phyloP scores from a whole-genome alignment of 1,139 yeast genomes.

The Wickerhamiella pararugosa region DNA sequence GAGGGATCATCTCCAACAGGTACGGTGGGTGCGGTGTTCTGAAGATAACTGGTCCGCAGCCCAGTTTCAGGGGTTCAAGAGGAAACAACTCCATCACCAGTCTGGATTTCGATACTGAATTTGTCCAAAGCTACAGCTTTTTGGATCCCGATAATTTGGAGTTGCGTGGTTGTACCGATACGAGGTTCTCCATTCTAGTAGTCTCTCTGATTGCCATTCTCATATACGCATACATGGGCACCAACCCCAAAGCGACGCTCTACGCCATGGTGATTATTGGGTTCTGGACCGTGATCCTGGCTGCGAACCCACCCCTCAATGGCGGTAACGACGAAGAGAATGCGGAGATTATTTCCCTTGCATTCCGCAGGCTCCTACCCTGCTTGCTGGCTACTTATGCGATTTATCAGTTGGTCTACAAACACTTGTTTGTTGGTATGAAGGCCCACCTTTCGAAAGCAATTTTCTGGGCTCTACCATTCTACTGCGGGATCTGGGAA shows the following conservation, averaged over 20 bases:
- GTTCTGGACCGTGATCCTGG: conserved; percentile 70
- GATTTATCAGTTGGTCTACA: conserved; percentile 47
- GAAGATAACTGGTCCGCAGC: conserved; percentile 41
- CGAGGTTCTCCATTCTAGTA: conserved; percentile 41
- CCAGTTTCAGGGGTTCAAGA: conserved; percentile 25
- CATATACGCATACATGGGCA: conserved; percentile 45
- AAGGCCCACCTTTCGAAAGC: conserved; percentile 34
- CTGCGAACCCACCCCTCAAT: conserved; percentile 67
- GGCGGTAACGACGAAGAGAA: conserved; percentile 35
- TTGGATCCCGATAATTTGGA: conserved; percentile 21
- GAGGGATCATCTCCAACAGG: conserved; percentile 58
- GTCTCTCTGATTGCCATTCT: conserved; percentile 39
- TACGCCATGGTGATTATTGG: conserved; percentile 57
- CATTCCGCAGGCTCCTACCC: conserved; percentile 64
- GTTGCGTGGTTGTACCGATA: conserved; percentile 46
- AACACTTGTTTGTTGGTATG: conserved; percentile 20
- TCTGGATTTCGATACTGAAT: conserved; percentile 50
- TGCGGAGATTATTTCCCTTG: conserved; percentile 50
- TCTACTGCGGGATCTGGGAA: conserved; percentile 76
- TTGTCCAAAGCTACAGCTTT: conserved; percentile 60
- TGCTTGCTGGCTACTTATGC: conserved; percentile 54
- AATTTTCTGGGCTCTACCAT: conserved; percentile 60
- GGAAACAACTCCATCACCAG: conserved; percentile 38
- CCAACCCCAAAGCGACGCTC: conserved; percentile 40
- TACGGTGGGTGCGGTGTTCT: conserved; percentile 73